Evolutionary conservation across 2,329 filamentous ascomycete genomes (phyloP).

Genomic region (Xylariaceae sp.): DNA sequence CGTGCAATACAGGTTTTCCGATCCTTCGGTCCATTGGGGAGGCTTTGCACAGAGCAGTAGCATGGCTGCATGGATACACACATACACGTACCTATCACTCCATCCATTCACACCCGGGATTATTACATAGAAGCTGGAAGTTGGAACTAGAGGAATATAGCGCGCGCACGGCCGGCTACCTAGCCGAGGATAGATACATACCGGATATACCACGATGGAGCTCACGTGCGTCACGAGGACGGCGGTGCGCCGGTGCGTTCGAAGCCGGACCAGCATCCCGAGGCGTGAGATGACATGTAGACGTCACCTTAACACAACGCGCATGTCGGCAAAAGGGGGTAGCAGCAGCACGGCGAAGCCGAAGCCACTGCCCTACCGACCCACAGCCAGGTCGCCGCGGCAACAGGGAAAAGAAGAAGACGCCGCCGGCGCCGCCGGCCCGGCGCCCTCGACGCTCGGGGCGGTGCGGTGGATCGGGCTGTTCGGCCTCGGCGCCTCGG

Average conservation of each 20-base stretch:
- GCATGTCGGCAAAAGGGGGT: background rate
- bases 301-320: conserved; percentile 18
- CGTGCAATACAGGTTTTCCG: background rate
- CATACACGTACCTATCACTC: no score
- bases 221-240: conserved; percentile 8
- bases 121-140: background rate
- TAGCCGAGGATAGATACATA: conserved; percentile 3
- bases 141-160: background rate
- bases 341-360: conserved; percentile 2
- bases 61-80: background rate
- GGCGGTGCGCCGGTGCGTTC: conserved; percentile 7
- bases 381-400: conserved; percentile 10
- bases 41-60: background rate
- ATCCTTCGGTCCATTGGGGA: background rate
- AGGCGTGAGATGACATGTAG: conserved; percentile 12
- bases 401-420: no score
- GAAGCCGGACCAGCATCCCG: conserved; percentile 6
- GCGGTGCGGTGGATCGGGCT: conserved; percentile 46
- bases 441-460: background rate
- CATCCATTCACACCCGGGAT: no score
- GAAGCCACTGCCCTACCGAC: conserved; percentile 31
- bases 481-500: conserved; percentile 49
- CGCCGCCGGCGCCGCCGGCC: no score
- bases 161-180: background rate
- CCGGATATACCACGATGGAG: conserved; percentile 17